phyloP scores from a whole-genome alignment of 2,329 filamentous ascomycete genomes.

The Penicillium olsonii region DNA sequence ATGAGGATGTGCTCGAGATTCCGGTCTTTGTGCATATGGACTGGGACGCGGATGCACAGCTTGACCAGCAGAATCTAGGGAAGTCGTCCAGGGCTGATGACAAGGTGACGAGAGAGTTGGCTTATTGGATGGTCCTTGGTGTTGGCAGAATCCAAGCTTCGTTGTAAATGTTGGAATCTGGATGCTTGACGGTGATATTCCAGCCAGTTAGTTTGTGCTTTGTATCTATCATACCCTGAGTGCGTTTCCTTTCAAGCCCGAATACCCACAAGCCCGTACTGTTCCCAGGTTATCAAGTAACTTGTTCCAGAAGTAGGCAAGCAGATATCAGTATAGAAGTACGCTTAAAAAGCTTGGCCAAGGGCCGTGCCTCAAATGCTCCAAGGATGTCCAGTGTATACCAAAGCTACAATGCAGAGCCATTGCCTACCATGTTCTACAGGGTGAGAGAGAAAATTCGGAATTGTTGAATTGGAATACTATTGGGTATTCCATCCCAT shows the following conservation, averaged over 20 bases:
- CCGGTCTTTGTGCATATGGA: conserved; percentile 91
- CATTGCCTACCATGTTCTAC: conserved; percentile 4
- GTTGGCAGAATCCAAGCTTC: conserved; percentile 69
- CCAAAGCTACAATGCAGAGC: background rate
- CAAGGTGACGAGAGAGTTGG: conserved; percentile 80
- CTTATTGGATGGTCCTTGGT: conserved; percentile 93
- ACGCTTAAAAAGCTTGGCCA: too few species aligned
- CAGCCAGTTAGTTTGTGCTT: conserved; percentile 6
- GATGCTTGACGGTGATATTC: conserved; percentile 1
- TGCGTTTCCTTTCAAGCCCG: conserved; percentile 1
- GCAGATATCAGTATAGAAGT: background rate
- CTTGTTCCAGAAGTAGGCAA: background rate
- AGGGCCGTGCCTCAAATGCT: too few species aligned
- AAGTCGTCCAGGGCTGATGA: conserved; percentile 59
- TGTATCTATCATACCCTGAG: conserved; percentile 19
- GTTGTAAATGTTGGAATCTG: conserved; percentile 15
- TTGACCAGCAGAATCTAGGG: conserved; percentile 36
- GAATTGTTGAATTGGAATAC: conserved; percentile 31
- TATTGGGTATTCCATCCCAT: conserved; percentile 31
- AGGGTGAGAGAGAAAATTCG: conserved; percentile 16
- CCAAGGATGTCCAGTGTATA: too few species aligned
- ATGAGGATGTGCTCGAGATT: conserved; percentile 76
- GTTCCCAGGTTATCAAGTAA: too few species aligned
- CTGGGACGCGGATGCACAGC: conserved; percentile 70
- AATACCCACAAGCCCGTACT: background rate